Evolutionary conservation across 352 stramenopile genomes (phyloP), one percentile per base, ranked within the genome.

Genomic region (Pythium diclinum): DNA sequence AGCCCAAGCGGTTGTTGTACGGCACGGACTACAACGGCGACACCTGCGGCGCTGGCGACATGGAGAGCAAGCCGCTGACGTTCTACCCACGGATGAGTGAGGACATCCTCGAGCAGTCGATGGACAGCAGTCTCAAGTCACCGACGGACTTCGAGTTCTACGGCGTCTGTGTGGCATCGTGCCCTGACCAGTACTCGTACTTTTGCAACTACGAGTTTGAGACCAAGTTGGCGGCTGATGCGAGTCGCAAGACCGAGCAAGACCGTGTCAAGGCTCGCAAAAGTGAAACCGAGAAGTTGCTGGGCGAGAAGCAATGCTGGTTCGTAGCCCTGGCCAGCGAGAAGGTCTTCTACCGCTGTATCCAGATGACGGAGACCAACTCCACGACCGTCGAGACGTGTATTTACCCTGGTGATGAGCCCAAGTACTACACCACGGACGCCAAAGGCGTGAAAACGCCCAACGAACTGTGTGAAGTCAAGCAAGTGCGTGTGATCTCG

Each of bases 51-150:
- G 71, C 77, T 23, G 84, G 74, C 23, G 61, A 67, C 16, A 69
- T 79, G 40, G 63, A 56, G 4, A 68, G 67, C n/a, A 65, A 61
- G 34, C 73, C 64, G 17, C 85, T 88, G 56, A 93, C 87, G 32
- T 76, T 82, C 6, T 96, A 93, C 55, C 88, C 87, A 23, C 82
- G 87, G 3, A 74, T 95, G 25, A 83, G 91, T 47, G 70, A 96
- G 51, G 85, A 96, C 61, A 71, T 96, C 21, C 57, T 92, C 0
- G 65, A 90, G 47, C 73, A 88, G 56, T 57, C 77, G 11, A 73
- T 70, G 11, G 72, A 82, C 55, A 74, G 70, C n/a, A 76, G 75
- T n/a, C 49, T 80, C 44, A 68, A 38, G 16, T 74, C 79, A 7
- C 65, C 76, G 66, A 94, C 72, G 8, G 81, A 59, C 67, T 38